These are phyloP conservation scores for Aphanomyces invadans DNA, from an alignment of 352 stramenopile species.

Conservation along the genomic window DNA sequence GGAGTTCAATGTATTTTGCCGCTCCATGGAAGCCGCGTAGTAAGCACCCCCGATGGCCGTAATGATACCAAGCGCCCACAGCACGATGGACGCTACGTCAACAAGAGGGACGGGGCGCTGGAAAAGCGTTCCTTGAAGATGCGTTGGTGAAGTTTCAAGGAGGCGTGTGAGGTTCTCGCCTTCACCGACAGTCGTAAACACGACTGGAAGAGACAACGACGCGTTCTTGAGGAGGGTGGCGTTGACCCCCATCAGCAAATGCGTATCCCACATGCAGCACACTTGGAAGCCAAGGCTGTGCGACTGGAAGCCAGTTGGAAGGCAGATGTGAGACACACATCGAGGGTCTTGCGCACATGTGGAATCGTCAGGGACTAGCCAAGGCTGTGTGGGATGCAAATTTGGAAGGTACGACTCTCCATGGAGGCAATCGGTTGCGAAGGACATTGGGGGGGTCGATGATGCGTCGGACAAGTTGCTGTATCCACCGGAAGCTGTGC, in stretches of 20 bases:
- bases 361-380: slow-evolving; percentile 37
- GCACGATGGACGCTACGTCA: slow-evolving; percentile 47
- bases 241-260: slow-evolving; percentile 68
- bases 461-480: slow-evolving; percentile 1
- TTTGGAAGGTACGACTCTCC: slow-evolving; percentile 48
- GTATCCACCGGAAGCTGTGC: slow-evolving; percentile 33
- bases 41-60: slow-evolving; percentile 57
- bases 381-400: slow-evolving; percentile 34
- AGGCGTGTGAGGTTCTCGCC: slow-evolving; percentile 39
- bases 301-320: slow-evolving; percentile 42
- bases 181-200: slow-evolving; percentile 59
- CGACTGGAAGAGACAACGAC: slow-evolving; percentile 46
- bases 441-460: slow-evolving; percentile 29
- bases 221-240: slow-evolving; percentile 34
- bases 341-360: slow-evolving; percentile 28
- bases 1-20: slow-evolving; percentile 21
- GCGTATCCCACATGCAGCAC: slow-evolving; percentile 74
- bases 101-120: slow-evolving; percentile 41
- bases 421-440: slow-evolving; percentile 60
- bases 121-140: slow-evolving; percentile 29
- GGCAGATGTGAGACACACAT: slow-evolving; percentile 49
- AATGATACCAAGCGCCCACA: slow-evolving; percentile 52
- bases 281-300: slow-evolving; percentile 36
- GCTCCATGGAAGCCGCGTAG: slow-evolving; percentile 39
- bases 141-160: slow-evolving; percentile 32